Percentiles rank a stretch among this genome's conserved stretches.
phyloP scores from a whole-genome alignment of 768 basidiomycete species.

The Botryobasidium botryosum region DNA sequence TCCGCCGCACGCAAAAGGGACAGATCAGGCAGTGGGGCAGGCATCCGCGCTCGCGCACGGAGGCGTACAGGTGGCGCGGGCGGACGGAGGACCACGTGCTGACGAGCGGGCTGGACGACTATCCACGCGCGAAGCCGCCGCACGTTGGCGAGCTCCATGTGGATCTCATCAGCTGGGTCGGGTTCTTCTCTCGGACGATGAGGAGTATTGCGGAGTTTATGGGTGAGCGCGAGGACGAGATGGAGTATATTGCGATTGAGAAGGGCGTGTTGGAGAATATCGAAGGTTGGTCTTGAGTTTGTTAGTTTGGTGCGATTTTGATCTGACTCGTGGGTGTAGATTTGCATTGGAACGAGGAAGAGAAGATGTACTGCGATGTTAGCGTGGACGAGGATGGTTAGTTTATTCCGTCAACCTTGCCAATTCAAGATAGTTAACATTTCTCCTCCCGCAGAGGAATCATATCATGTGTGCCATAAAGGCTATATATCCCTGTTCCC shows the following conservation, averaged over 20 bases:
- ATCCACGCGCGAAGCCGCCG: conserved; percentile 66
- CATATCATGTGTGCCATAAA: conserved; percentile 74
- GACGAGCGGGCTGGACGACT: conserved; percentile 94
- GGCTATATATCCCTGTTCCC: conserved; percentile 94
- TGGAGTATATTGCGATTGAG: conserved; percentile 62
- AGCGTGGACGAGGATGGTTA: conserved; percentile 71
- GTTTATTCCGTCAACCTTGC: conserved; percentile 2
- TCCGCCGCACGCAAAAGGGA: conserved; percentile 83
- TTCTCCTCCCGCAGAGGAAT: conserved; percentile 49
- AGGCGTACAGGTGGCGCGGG: conserved; percentile 91
- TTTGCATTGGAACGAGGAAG: conserved; percentile 80
- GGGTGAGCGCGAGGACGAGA: conserved; percentile 68
- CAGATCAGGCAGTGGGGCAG: conserved; percentile 85
- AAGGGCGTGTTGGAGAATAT: conserved; percentile 71
- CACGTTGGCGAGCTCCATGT: conserved; percentile 86
- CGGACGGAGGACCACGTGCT: conserved; percentile 72
- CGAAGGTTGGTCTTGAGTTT: conserved; percentile 36
- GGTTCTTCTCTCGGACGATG: conserved; percentile 90
- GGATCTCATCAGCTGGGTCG: conserved; percentile 93
- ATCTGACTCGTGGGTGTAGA: conserved; percentile 29
- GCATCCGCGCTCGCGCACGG: conserved; percentile 65
- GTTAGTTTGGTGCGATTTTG: neutral
- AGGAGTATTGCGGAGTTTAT: conserved; percentile 72
- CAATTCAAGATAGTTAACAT: too few species aligned
- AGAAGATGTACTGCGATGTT: conserved; percentile 87